Evolutionary conservation across 768 basidiomycete genomes (phyloP), one percentile per base, ranked within the genome.

Genomic region (Chalciporus sphaerocephalus): DNA sequence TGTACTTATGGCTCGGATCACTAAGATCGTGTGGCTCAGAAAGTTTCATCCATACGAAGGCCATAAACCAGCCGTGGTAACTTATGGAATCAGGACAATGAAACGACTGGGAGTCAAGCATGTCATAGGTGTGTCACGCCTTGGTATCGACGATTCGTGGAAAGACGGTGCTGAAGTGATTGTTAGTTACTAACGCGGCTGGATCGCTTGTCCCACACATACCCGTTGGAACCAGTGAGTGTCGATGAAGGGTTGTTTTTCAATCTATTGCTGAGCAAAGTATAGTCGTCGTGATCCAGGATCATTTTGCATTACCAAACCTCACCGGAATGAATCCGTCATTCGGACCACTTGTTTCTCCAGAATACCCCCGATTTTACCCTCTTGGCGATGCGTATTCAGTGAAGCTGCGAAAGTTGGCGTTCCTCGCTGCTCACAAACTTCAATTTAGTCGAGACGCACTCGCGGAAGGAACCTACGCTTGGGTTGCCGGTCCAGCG

Each of bases 41-140:
- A 54, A 91, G 88, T 87, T 92, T 56, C 90, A 92, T 62, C 74
- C 80, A 1, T 95, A 93, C 53, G 92, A 95, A 67, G 92, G 92
- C 2, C 82, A 92, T 57, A 63, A 73, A 20, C 69, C 91, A 33
- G 63, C 76, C 6, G 78, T 79, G 5, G 84, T 90, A 13, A 78
- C 83, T 15, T 91, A 85, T 58, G 89, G 91, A 10, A 80, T 93
- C 44, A 76, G 88, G 42, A 71, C 86, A 24, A 83, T 93, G 81
- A 83, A 87, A 35, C 73, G 71, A 52, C 68, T 94, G 20, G 92
- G 92, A 3, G 76, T 90, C 34, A 77, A 80, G 55, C 71, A 85
- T 51, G 63, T 91, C 45, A 84, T 93, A 52, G 82, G 90, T 91
- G 56, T 46, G 84, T 67, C 13, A n/a, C 30, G n/a, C 9, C 15